phyloP scores from a whole-genome alignment of 768 basidiomycete species.

The Artomyces pyxidatus region DNA sequence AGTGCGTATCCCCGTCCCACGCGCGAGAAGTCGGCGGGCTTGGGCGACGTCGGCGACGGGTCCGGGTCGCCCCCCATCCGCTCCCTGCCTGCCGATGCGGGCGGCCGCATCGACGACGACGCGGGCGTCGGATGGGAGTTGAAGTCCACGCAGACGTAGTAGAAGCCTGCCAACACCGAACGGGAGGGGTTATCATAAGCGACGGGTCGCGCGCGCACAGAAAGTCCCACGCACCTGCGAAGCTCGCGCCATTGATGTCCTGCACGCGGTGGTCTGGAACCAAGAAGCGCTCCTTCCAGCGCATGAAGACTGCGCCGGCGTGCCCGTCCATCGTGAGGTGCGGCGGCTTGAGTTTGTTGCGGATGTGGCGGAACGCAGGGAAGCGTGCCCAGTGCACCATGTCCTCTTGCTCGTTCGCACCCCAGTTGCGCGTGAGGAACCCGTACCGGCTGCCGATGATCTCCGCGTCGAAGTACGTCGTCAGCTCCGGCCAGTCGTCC shows the following conservation, averaged over 20 bases:
- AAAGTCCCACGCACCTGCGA: constrained; percentile 60
- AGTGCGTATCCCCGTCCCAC: constrained; percentile 19
- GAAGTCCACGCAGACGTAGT: constrained; percentile 92
- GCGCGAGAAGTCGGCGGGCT: constrained; percentile 18
- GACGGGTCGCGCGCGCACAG: neutral
- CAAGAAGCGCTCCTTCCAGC: constrained; percentile 95
- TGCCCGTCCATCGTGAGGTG: constrained; percentile 74
- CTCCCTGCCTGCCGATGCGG: constrained; percentile 28
- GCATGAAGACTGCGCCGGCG: constrained; percentile 83
- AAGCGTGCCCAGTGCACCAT: constrained; percentile 93
- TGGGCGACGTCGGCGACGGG: constrained; percentile 11
- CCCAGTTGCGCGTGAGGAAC: constrained; percentile 86
- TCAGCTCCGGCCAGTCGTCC: constrained; percentile 91
- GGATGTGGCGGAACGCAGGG: constrained; percentile 80
- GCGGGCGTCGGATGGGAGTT: constrained; percentile 46
- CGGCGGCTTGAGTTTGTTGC: constrained; percentile 70
- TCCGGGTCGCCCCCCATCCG: constrained; percentile 6
- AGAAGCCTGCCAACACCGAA: constrained; percentile 57
- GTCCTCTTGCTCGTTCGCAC: constrained; percentile 86
- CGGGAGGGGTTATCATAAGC: constrained; percentile 2
- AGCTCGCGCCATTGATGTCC: constrained; percentile 92
- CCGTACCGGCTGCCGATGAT: constrained; percentile 89
- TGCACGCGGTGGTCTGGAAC: constrained; percentile 92
- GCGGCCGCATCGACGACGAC: constrained; percentile 30
- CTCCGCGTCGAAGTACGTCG: constrained; percentile 95